Conservation (phyloP, 345 rosid genomes). For the Sisymbrium irio region DNA sequence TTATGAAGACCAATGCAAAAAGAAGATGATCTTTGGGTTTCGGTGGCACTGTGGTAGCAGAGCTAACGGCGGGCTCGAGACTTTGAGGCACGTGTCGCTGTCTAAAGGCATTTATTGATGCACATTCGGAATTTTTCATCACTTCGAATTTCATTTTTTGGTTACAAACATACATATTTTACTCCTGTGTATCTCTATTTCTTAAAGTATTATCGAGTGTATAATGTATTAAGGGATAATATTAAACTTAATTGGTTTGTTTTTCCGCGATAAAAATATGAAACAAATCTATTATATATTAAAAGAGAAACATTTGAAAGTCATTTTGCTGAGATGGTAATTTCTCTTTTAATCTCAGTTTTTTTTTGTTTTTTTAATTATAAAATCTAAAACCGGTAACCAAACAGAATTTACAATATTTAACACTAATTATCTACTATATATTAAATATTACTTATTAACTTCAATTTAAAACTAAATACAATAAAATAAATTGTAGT, state of each 20-base stretch:
- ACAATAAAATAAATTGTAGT: no score
- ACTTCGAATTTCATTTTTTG: neutral
- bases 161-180: neutral
- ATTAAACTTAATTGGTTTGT: neutral
- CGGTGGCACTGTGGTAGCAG: slow-evolving; percentile 22
- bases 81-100: slow-evolving; percentile 33
- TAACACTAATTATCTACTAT: no score
- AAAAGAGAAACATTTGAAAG: no score
- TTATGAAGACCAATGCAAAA: slow-evolving; percentile 19
- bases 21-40: slow-evolving; percentile 13
- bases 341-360: no score
- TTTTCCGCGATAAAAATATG: neutral
- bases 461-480: no score
- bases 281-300: no score
- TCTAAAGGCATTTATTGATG: slow-evolving; percentile 24
- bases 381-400: no score
- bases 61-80: slow-evolving; percentile 38
- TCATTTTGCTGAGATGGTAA: no score
- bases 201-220: neutral
- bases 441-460: no score
- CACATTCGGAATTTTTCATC: slow-evolving; percentile 13
- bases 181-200: slow-evolving; percentile 1
- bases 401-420: no score
- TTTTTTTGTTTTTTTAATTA: no score
- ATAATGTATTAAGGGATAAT: neutral